Conservation (phyloP, 768 basidiomycete species). For the Termitomyces bulborhizus region DNA sequence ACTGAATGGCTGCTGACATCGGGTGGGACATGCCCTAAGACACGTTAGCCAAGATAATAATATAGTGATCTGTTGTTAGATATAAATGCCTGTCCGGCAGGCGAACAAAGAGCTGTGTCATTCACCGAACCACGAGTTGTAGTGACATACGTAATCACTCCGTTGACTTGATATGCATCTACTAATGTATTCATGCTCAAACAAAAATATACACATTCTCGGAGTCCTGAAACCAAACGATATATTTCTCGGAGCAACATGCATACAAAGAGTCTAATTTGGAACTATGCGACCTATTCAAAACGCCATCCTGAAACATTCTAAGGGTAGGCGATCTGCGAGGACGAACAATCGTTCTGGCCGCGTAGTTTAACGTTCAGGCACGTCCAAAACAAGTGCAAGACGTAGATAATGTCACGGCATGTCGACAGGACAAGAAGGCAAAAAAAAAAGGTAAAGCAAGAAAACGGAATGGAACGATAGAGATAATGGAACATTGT, state of each 20-base stretch:
- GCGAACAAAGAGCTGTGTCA: not conserved
- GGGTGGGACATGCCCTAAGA: not conserved
- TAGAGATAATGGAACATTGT: no score
- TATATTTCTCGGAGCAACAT: not conserved
- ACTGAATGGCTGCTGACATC: not conserved
- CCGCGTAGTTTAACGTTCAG: constrained; percentile 67
- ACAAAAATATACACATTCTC: not conserved
- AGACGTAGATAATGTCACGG: constrained; percentile 62
- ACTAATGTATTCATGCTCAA: no score
- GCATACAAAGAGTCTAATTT: not conserved
- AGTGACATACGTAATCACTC: not conserved
- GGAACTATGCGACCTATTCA: constrained; percentile 36
- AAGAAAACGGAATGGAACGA: no score
- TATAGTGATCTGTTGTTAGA: not conserved
- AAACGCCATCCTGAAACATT: constrained; percentile 36
- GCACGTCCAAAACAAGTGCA: constrained; percentile 37
- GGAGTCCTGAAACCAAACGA: not conserved
- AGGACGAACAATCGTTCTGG: constrained; percentile 36
- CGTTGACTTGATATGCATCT: no score
- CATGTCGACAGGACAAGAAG: constrained; percentile 11
- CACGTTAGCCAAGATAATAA: not conserved
- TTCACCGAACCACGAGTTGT: not conserved
- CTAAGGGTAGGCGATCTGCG: constrained; percentile 56
- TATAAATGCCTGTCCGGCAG: not conserved
- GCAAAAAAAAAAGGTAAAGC: not conserved